phyloP scores from a whole-genome alignment of 1,139 yeast species.

The Yamadazyma spencermartinsiae region DNA sequence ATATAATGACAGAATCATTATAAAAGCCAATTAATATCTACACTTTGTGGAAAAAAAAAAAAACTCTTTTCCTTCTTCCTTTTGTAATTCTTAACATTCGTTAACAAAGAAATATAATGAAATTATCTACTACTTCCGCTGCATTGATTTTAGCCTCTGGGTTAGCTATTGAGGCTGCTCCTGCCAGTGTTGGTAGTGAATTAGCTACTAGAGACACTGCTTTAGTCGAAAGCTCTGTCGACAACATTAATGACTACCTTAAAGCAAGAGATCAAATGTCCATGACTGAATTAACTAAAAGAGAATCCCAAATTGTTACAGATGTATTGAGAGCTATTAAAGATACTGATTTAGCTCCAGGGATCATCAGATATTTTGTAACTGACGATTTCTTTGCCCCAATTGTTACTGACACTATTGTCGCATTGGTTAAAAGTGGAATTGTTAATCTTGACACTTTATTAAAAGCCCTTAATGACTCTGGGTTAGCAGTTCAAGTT shows the following conservation, averaged over 20 bases:
- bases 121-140: constrained; percentile 9
- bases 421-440: constrained; percentile 34
- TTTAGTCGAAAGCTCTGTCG: constrained; percentile 28
- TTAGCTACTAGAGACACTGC: constrained; percentile 36
- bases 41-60: too few species aligned
- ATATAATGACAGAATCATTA: neutral
- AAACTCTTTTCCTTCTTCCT: neutral
- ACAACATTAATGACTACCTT: constrained; percentile 27
- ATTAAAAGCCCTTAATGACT: constrained; percentile 43
- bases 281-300: constrained; percentile 28
- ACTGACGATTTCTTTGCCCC: constrained; percentile 33
- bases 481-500: constrained; percentile 44
- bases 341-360: constrained; percentile 41
- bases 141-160: constrained; percentile 36
- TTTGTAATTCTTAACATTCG: constrained; percentile 1
- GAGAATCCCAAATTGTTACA: constrained; percentile 46
- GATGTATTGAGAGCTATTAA: constrained; percentile 42
- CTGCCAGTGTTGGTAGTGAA: constrained; percentile 22
- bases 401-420: constrained; percentile 31
- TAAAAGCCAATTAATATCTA: neutral
- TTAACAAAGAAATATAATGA: constrained; percentile 1
- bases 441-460: constrained; percentile 37
- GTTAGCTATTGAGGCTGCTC: constrained; percentile 36
- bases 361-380: constrained; percentile 34
- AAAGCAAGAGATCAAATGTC: constrained; percentile 32